phyloP scores from a whole-genome alignment of 2,329 filamentous ascomycete species.

The Cadophora malorum region DNA sequence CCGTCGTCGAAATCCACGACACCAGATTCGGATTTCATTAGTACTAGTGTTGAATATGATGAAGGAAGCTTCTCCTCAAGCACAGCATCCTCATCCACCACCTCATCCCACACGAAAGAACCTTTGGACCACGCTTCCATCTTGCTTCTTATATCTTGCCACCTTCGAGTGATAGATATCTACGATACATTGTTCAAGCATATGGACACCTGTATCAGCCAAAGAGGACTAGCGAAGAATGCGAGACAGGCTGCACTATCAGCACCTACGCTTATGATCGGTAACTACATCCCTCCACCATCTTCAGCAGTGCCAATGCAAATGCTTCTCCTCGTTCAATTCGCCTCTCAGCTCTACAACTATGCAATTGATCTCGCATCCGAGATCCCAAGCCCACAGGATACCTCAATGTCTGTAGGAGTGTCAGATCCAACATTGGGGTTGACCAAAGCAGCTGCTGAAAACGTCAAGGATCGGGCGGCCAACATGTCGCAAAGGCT shows the following conservation, averaged over 20 bases:
- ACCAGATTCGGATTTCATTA: slow-evolving; percentile 4
- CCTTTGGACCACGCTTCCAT: slow-evolving; percentile 35
- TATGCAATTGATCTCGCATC: slow-evolving; percentile 32
- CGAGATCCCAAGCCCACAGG: slow-evolving; percentile 21
- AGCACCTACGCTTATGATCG: slow-evolving; percentile 33
- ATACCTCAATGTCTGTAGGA: neutral
- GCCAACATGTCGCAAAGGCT: slow-evolving; percentile 26
- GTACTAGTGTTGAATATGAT: neutral
- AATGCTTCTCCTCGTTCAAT: slow-evolving; percentile 35
- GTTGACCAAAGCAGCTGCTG: slow-evolving; percentile 27
- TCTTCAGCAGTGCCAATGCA: slow-evolving; percentile 33
- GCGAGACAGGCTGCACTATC: slow-evolving; percentile 17
- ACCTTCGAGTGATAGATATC: slow-evolving; percentile 37
- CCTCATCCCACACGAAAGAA: slow-evolving; percentile 1
- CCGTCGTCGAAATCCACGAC: neutral
- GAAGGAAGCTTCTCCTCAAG: neutral
- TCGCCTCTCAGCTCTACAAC: slow-evolving; percentile 30
- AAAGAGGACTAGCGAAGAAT: slow-evolving; percentile 24
- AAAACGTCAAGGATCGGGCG: slow-evolving; percentile 33
- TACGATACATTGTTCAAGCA: slow-evolving; percentile 38
- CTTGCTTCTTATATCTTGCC: slow-evolving; percentile 39
- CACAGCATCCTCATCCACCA: neutral
- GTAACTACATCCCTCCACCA: slow-evolving; percentile 32
- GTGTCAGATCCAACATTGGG: neutral
- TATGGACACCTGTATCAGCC: slow-evolving; percentile 31